Percentiles rank a stretch among this genome's conserved stretches.
Evolutionary conservation across 148 eudicot genomes (phyloP).

Genomic region (Mesembryanthemum crystallinum): DNA sequence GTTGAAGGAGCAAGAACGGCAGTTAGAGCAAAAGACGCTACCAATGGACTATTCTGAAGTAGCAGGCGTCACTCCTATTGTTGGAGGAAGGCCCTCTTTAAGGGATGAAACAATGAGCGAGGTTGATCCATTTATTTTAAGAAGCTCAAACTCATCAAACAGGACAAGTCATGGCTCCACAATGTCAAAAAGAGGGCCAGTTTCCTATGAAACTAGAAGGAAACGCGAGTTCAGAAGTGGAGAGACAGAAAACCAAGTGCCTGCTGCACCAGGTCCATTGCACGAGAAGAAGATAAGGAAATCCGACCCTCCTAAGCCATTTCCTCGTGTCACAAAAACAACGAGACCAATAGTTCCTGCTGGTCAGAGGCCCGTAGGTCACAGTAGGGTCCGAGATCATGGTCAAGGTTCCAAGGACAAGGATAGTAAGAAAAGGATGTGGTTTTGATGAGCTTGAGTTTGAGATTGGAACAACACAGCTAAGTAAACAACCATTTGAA

Average conservation of each 20-base stretch:
- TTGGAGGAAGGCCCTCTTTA: constrained; percentile 32
- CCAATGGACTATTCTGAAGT: constrained; percentile 32
- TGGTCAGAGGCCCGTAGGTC: constrained; percentile 40
- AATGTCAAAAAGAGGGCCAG: constrained; percentile 41
- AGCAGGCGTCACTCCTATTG: constrained; percentile 46
- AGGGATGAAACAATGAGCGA: constrained; percentile 44
- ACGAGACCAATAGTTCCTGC: constrained; percentile 35
- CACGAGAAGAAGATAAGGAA: constrained; percentile 53
- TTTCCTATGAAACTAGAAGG: constrained; percentile 40
- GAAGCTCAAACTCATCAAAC: constrained; percentile 58
- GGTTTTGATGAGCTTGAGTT: constrained; percentile 29
- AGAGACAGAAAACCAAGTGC: constrained; percentile 60
- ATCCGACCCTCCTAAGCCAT: constrained; percentile 64
- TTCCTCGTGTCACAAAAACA: constrained; percentile 38
- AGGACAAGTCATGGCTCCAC: constrained; percentile 52
- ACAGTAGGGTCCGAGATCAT: constrained; percentile 38
- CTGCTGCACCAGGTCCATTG: constrained; percentile 29
- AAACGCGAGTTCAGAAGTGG: constrained; percentile 66
- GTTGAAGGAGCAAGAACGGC: constrained; percentile 51
- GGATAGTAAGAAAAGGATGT: constrained; percentile 64
- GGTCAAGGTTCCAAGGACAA: constrained; percentile 50
- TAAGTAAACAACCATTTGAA: neutral
- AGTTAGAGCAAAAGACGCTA: constrained; percentile 27
- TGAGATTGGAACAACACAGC: neutral
- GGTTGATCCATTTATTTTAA: constrained; percentile 50